These are phyloP conservation scores for Pyrenophora graminea DNA, from an alignment of 2,329 filamentous ascomycete species.

Conservation along the genomic window DNA sequence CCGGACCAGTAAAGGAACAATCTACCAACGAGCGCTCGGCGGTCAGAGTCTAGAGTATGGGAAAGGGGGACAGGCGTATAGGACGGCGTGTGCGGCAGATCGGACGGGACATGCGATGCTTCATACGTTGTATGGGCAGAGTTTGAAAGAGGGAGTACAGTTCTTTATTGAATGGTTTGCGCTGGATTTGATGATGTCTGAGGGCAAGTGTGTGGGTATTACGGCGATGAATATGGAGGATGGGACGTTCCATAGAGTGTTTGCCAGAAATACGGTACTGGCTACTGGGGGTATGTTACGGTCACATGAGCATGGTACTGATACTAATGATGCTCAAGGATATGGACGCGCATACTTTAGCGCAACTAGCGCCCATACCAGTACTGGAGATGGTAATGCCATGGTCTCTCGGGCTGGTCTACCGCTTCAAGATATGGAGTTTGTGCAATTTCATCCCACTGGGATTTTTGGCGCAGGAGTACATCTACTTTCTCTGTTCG, in stretches of 20 bases:
- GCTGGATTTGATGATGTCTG: conserved; percentile 55
- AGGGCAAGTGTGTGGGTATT: conserved; percentile 54
- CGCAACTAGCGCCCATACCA: conserved; percentile 55
- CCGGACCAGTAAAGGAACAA: conserved; percentile 51
- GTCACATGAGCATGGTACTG: neutral
- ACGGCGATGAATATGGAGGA: conserved; percentile 56
- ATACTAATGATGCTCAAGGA: conserved; percentile 27
- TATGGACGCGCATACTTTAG: conserved; percentile 58
- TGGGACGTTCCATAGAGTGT: conserved; percentile 54
- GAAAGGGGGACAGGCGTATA: conserved; percentile 55
- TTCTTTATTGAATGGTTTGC: conserved; percentile 59
- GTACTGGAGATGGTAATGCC: conserved; percentile 56
- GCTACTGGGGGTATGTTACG: conserved; percentile 49
- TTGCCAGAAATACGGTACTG: conserved; percentile 54
- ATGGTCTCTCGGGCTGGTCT: conserved; percentile 56
- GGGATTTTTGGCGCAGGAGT: conserved; percentile 58
- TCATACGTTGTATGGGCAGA: conserved; percentile 57
- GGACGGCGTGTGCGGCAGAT: conserved; percentile 54
- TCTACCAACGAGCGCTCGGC: conserved; percentile 56
- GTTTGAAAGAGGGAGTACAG: conserved; percentile 53
- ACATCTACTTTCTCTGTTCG: neutral
- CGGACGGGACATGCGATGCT: conserved; percentile 57
- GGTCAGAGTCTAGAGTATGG: conserved; percentile 55
- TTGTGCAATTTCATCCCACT: conserved; percentile 57
- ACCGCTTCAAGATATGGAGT: conserved; percentile 57